Base-by-base conservation (phyloP, 2,329 filamentous ascomycete genomes). In the Peltaster fructicola region DNA sequence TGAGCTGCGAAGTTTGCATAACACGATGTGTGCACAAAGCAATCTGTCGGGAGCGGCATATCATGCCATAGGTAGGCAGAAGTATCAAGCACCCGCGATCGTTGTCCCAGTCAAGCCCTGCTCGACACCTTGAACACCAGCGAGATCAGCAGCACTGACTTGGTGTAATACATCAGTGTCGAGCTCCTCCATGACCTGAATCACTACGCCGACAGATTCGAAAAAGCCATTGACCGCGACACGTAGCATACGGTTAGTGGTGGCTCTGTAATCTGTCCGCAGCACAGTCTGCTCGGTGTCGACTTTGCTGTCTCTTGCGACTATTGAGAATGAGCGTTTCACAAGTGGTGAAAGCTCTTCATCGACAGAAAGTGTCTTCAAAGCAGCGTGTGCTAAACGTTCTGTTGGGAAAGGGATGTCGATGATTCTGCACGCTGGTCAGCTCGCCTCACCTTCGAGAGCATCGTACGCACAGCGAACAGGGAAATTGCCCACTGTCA, bases 141-240 rank as follows among this genome's bases (percentile, higher is more conserved):
- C 45, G 16, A 61, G 34, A 2, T 43, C 47, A 30, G 57, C 56
- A 8, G 40, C 39, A 0, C 50, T 50, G 13, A 50, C 44, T 27
- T 47, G 45, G 32, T 63, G 66, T 18, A 92, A 48, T 2, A 88
- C 74, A 55, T 93, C 84, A 14, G 73, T 68, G 51, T 95, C 85
- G 40, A 95, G 53, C 48, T 90, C 76, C 50, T 79, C 72, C 77
- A 93, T 92, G 9, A 91, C 77, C 27, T 82, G 78, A 20, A 93
- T 51, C 1, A 93, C 74, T 4, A 93, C 69, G 25, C 71, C 69
- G 28, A 93, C 51, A 39, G 76, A 90, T 43, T 95, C 85, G 63
- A 95, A 82, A 52, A 93, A 93, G 7, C 82, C 81, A 54, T 95
- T 95, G 29, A 93, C 84, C 3, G 85, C 79, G 3, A 98, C 88